Base-by-base conservation (phyloP, 1,284 basidiomycete genomes). In the Pholiota adiposa region DNA sequence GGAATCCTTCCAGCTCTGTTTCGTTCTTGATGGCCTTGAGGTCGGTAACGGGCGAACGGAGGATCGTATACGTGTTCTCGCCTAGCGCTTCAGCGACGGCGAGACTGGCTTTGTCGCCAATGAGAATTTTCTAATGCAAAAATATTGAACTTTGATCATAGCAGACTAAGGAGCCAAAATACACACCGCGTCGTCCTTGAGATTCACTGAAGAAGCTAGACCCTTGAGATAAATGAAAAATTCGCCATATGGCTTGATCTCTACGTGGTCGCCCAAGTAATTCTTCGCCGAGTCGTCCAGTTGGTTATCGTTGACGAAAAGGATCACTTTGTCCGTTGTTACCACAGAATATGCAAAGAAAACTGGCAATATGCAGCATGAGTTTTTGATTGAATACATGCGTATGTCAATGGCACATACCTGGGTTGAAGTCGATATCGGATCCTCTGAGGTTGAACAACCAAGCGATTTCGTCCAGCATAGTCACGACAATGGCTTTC, bases 261-360 rank as follows among this genome's bases (percentile, higher is more conserved):
- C 82, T 9, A 97, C 86, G 7, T 82, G 80, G 18, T 79, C 72
- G 1, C 80, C 83, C 12, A 98, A 81, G 65, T 89, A 86, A 3
- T 75, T 67, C 49, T 79, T 77, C 3, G 89, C 87, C 0, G 76
- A 78, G 21, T 84, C 78, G 25, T 84, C 80, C 12, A 96, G 72
- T 64, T 93, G 89, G 1, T 77, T 72, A 1, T 80, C 77, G 61
- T 96, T 81, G 57, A 95, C 78, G 73, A 97, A 98, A 1, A 98
- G 78, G 3, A 85, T 79, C 0, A 87, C 86, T 3, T 83, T 80
- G 50, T 90, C 81, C 12, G 77, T 74, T 1, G 91, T 91, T 29
- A 98, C 79, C 36, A 97, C 81, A 2, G 94, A 92, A 72, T 96
- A 98, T 0, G 93, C 88, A 70, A 98, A 97, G 80, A 99, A 98